phyloP scores from a whole-genome alignment of 352 stramenopile genomes.

The Globisporangium carolinianum region DNA sequence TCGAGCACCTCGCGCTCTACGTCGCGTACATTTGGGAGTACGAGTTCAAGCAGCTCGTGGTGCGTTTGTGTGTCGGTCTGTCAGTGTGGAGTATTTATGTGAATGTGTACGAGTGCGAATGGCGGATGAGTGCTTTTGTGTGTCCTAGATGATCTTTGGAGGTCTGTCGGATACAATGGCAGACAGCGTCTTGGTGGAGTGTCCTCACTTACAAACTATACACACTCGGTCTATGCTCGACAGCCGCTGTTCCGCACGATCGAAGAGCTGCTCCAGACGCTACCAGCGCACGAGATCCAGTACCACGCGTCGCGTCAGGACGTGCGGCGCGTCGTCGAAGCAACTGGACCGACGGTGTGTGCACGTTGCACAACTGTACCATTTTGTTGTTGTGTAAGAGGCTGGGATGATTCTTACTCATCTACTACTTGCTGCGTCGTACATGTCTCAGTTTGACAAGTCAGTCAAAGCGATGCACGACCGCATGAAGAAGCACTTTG shows the following conservation, averaged over 20 bases:
- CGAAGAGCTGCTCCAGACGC: constrained; percentile 38
- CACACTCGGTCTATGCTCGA: not conserved
- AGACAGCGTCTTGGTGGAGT: too few species aligned
- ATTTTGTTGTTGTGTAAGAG: too few species aligned
- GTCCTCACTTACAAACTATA: not conserved
- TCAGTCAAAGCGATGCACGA: constrained; percentile 59
- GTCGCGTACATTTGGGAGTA: constrained; percentile 61
- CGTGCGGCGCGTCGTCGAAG: constrained; percentile 41
- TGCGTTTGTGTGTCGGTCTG: constrained; percentile 16
- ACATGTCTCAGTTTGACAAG: constrained; percentile 46
- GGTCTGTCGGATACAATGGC: too few species aligned
- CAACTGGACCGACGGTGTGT: constrained; percentile 29
- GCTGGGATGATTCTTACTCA: too few species aligned
- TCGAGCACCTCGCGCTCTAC: constrained; percentile 38
- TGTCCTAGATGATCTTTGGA: too few species aligned
- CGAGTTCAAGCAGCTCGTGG: constrained; percentile 56
- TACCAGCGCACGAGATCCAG: constrained; percentile 56
- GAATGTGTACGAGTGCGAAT: too few species aligned
- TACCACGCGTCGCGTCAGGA: constrained; percentile 62
- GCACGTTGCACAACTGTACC: not conserved
- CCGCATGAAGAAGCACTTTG: constrained; percentile 72
- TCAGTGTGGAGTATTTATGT: too few species aligned
- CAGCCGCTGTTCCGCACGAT: constrained; percentile 51
- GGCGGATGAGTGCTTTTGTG: too few species aligned
- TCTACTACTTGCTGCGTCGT: constrained; percentile 1